phyloP scores from a whole-genome alignment of 331 rosid species.

The Prunus yedoensis region DNA sequence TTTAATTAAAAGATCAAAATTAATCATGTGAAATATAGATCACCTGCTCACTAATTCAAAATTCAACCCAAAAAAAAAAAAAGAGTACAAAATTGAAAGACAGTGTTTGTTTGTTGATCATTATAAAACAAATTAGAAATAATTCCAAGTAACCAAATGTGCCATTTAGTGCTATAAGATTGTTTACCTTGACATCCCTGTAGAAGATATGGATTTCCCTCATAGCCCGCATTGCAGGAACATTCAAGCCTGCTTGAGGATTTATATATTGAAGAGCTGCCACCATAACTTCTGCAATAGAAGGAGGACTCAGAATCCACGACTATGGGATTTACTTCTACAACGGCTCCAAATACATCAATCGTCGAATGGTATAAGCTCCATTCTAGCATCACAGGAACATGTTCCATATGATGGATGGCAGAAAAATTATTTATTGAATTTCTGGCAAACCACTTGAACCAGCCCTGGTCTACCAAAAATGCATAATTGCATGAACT shows the following conservation, averaged over 20 bases:
- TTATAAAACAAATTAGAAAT: neutral
- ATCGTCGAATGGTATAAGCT: neutral
- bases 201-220: conserved; percentile 14
- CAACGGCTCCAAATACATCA: neutral
- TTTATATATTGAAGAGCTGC: neutral
- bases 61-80: neutral
- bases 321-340: neutral
- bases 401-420: neutral
- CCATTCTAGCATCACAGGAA: neutral
- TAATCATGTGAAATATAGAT: neutral
- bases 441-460: neutral
- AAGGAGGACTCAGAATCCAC: neutral
- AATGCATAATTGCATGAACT: conserved; percentile 5
- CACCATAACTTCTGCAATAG: neutral
- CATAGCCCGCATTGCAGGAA: neutral
- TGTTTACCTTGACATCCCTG: conserved; percentile 3
- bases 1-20: neutral
- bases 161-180: neutral
- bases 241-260: neutral
- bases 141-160: too few relatives aligned
- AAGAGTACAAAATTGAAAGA: neutral
- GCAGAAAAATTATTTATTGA: neutral
- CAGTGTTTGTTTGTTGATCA: neutral
- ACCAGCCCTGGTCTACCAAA: conserved; percentile 7
- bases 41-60: neutral